These are phyloP conservation scores for Dillenia suffruticosa DNA, from an alignment of 164 flowering plant genomes.

Conservation along the genomic window DNA sequence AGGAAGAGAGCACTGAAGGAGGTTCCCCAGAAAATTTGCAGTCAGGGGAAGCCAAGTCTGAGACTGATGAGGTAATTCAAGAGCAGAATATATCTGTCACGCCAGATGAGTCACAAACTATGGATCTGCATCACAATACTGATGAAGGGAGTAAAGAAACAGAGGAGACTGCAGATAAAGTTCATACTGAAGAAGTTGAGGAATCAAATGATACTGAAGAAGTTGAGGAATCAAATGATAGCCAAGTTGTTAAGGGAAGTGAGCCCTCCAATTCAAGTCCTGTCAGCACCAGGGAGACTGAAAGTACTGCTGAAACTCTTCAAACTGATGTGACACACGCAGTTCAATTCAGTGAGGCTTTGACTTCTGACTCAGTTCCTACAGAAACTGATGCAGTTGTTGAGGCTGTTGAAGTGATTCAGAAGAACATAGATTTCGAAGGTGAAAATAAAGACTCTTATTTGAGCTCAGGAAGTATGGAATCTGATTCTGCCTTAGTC, in stretches of 20 bases:
- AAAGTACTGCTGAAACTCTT: conserved; percentile 24
- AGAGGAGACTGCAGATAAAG: conserved; percentile 27
- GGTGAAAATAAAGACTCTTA: conserved; percentile 29
- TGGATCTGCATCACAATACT: conserved; percentile 21
- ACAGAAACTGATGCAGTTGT: conserved; percentile 23
- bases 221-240: conserved; percentile 22
- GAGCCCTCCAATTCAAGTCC: conserved; percentile 26
- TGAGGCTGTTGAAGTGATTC: conserved; percentile 26
- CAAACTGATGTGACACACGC: conserved; percentile 9
- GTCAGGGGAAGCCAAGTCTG: conserved; percentile 22
- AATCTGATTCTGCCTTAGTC: conserved; percentile 26
- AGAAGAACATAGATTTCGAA: conserved; percentile 23
- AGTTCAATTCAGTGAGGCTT: conserved; percentile 20
- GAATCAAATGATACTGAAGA: conserved; percentile 15
- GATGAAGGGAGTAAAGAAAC: conserved; percentile 21
- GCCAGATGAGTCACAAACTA: conserved; percentile 20
- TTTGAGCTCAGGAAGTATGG: conserved; percentile 30
- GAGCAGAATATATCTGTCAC: conserved; percentile 6
- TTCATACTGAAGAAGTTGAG: conserved; percentile 22
- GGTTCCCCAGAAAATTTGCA: conserved; percentile 25
- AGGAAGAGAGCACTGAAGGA: conserved; percentile 24
- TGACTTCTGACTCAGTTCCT: conserved; percentile 26
- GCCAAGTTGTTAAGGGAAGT: conserved; percentile 18
- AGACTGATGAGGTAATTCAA: conserved; percentile 20
- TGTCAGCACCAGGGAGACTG: conserved; percentile 17